A percentile compares a stretch with the other conserved stretches of the same genome.
These are phyloP conservation scores for Polygonum maritimum DNA, from an alignment of 148 eudicot species.

Conservation along the genomic window DNA sequence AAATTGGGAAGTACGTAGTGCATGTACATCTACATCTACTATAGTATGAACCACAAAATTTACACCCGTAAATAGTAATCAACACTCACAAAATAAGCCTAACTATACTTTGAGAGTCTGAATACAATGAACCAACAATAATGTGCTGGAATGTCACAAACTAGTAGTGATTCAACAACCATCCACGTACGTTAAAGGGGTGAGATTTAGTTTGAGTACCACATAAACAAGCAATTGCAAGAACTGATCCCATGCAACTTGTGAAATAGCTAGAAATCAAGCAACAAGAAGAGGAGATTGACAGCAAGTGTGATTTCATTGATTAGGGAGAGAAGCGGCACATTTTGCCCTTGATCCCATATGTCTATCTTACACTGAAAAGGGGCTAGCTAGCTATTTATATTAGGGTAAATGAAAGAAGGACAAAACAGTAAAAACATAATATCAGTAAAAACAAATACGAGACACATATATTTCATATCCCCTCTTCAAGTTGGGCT, in stretches of 20 bases:
- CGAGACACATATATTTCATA: too few species aligned
- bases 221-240: background rate
- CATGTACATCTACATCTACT: background rate
- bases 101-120: background rate
- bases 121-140: background rate
- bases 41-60: background rate
- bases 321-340: too few species aligned
- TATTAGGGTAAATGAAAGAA: too few species aligned
- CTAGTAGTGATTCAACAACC: background rate
- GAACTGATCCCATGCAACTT: background rate
- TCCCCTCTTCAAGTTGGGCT: too few species aligned
- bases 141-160: background rate
- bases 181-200: background rate
- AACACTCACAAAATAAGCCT: background rate
- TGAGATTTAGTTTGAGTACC: background rate
- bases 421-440: too few species aligned
- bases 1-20: background rate
- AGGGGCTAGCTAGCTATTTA: too few species aligned
- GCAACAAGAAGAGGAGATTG: too few species aligned
- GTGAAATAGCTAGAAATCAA: too few species aligned
- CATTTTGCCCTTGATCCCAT: too few species aligned
- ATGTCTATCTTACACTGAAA: too few species aligned
- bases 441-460: too few species aligned
- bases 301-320: too few species aligned
- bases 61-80: background rate